phyloP scores from a whole-genome alignment of 2,329 filamentous ascomycete species.

The Aspergillus candidus region DNA sequence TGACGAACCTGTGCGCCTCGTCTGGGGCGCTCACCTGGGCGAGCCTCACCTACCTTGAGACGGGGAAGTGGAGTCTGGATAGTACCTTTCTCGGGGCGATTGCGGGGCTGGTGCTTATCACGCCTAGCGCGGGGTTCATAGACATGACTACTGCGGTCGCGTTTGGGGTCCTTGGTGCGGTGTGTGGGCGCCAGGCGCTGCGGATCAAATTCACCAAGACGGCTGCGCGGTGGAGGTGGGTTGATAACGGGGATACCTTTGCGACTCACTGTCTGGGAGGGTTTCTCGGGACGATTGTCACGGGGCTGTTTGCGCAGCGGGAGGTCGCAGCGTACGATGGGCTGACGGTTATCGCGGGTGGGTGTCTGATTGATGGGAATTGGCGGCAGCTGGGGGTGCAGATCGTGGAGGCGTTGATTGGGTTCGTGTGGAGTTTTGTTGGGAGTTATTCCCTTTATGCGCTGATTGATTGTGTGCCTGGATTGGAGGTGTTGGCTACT shows the following conservation, averaged over 20 bases:
- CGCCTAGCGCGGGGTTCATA: slow-evolving; percentile 46
- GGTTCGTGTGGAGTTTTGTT: slow-evolving; percentile 48
- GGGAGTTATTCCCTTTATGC: slow-evolving; percentile 46
- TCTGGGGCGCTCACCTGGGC: slow-evolving; percentile 46
- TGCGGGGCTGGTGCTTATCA: slow-evolving; percentile 50
- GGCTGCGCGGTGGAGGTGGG: slow-evolving; percentile 45
- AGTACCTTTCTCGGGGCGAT: slow-evolving; percentile 50
- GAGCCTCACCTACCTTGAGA: slow-evolving; percentile 40
- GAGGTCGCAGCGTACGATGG: slow-evolving; percentile 48
- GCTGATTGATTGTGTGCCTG: slow-evolving; percentile 48
- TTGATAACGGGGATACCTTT: slow-evolving; percentile 52
- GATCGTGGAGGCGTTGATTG: slow-evolving; percentile 46
- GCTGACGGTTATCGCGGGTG: slow-evolving; percentile 43
- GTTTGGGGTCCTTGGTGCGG: slow-evolving; percentile 44
- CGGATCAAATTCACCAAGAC: slow-evolving; percentile 49
- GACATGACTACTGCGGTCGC: slow-evolving; percentile 46
- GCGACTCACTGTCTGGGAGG: slow-evolving; percentile 51
- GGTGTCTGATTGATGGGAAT: slow-evolving; percentile 51
- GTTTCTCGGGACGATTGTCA: slow-evolving; percentile 46
- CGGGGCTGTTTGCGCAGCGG: slow-evolving; percentile 47
- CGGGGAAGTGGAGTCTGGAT: slow-evolving; percentile 44
- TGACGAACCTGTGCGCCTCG: slow-evolving; percentile 46
- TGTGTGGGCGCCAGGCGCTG: slow-evolving; percentile 47
- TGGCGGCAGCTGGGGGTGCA: slow-evolving; percentile 46
- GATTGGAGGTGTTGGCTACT: slow-evolving; percentile 47